Evolutionary conservation across 2,329 filamentous ascomycete species (phyloP).

Genomic region (Fusarium decemcellulare): DNA sequence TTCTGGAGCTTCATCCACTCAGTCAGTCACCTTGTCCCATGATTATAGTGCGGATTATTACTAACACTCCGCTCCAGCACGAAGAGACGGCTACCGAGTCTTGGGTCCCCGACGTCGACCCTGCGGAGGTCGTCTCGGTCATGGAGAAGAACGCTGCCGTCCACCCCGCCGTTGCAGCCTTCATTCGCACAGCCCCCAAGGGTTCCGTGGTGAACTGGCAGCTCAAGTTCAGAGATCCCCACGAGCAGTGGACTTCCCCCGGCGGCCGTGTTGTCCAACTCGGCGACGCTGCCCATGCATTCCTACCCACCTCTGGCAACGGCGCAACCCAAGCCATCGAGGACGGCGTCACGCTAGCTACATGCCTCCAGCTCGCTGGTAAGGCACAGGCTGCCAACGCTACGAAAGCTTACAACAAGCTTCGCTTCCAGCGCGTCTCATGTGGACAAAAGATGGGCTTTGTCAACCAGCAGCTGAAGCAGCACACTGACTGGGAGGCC

Average conservation of each 20-base stretch:
- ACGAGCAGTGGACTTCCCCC: constrained; percentile 35
- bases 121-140: constrained; percentile 22
- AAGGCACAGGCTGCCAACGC: constrained; percentile 29
- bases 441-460: constrained; percentile 34
- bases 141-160: constrained; percentile 37
- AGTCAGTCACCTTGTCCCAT: neutral
- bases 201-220: constrained; percentile 37
- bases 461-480: constrained; percentile 36
- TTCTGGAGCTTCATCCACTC: constrained; percentile 39
- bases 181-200: constrained; percentile 32
- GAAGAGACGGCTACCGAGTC: constrained; percentile 31
- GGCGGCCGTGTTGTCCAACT: constrained; percentile 32
- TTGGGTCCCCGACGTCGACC: constrained; percentile 30
- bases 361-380: constrained; percentile 17
- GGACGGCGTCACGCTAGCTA: constrained; percentile 33
- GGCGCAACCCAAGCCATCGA: constrained; percentile 32
- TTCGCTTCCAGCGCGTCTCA: constrained; percentile 20
- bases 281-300: constrained; percentile 32
- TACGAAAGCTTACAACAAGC: constrained; percentile 22
- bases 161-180: constrained; percentile 25
- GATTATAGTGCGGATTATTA: accelerated
- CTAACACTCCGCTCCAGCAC: neutral
- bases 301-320: constrained; percentile 30
- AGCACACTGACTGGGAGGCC: constrained; percentile 33
- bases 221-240: constrained; percentile 34